Evolutionary conservation across 768 basidiomycete species (phyloP).

Genomic region (Agaricus sinodeliciosus): DNA sequence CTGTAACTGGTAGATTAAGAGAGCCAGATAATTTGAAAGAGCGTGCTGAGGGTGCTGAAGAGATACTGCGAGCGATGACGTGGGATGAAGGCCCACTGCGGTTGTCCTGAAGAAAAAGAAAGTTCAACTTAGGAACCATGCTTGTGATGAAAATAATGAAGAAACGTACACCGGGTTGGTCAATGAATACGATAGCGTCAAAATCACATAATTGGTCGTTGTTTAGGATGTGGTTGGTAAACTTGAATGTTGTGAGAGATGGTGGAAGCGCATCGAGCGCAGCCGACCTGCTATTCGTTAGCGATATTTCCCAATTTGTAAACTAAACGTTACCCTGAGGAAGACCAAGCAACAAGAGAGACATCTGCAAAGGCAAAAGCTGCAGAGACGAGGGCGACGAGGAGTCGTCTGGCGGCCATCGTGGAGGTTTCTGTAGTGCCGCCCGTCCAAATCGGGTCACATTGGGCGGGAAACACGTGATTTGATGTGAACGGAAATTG

Average conservation of each 20-base stretch:
- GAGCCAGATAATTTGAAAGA: conserved; percentile 54
- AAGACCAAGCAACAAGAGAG: conserved; percentile 66
- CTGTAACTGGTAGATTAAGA: conserved; percentile 28
- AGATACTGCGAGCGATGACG: conserved; percentile 37
- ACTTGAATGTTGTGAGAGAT: conserved; percentile 22
- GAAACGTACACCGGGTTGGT: conserved; percentile 62
- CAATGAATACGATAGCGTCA: conserved; percentile 60
- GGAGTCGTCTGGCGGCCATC: conserved; percentile 36
- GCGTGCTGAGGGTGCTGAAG: conserved; percentile 43
- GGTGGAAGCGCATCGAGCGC: conserved; percentile 37
- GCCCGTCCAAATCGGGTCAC: conserved; percentile 9
- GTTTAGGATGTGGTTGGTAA: conserved; percentile 39
- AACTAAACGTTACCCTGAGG: conserved; percentile 39
- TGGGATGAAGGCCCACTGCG: conserved; percentile 16
- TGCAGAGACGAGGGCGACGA: conserved; percentile 38
- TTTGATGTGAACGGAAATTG: neutral
- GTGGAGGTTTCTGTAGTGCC: neutral
- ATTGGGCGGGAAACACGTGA: conserved; percentile 18
- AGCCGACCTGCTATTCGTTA: conserved; percentile 34
- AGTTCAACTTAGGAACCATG: no score
- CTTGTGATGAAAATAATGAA: conserved; percentile 20
- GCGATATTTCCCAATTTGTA: neutral
- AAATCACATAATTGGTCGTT: conserved; percentile 49
- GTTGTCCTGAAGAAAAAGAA: neutral
- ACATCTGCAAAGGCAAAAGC: conserved; percentile 57